Evolutionary conservation across 768 basidiomycete genomes (phyloP).

Genomic region (Mycena vulgaris): DNA sequence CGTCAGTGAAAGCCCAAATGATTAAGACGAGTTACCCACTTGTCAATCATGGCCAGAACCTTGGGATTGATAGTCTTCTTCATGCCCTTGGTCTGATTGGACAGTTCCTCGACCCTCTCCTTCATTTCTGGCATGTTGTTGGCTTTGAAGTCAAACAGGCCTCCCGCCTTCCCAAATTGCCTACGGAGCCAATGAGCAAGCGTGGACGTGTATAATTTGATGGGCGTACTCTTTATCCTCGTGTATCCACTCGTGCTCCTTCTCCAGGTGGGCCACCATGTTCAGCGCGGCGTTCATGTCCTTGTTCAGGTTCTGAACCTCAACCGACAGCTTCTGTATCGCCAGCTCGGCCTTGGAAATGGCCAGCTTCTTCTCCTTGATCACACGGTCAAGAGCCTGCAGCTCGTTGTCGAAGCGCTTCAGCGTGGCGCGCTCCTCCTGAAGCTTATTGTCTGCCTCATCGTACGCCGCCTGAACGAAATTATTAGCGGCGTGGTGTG

Average conservation of each 20-base stretch:
- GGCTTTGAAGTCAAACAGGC: conserved; percentile 84
- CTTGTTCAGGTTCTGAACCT: conserved; percentile 71
- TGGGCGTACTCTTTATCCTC: conserved; percentile 83
- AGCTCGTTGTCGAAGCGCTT: conserved; percentile 92
- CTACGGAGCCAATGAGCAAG: conserved; percentile 55
- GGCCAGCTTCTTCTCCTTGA: conserved; percentile 85
- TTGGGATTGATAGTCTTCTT: conserved; percentile 97
- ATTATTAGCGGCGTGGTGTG: not conserved
- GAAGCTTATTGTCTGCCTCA: conserved; percentile 78
- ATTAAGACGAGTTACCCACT: conserved; percentile 62
- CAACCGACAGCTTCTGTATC: conserved; percentile 79
- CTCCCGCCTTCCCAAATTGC: conserved; percentile 86
- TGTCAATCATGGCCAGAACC: conserved; percentile 96
- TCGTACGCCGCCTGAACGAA: conserved; percentile 67
- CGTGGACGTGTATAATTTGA: not conserved
- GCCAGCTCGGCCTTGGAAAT: conserved; percentile 77
- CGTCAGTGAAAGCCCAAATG: not conserved
- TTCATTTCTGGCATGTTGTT: conserved; percentile 73
- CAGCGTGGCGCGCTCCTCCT: conserved; percentile 90
- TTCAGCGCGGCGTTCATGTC: conserved; percentile 73
- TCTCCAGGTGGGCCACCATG: conserved; percentile 77
- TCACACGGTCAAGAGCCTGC: conserved; percentile 83
- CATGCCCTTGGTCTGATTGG: conserved; percentile 85
- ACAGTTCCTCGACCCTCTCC: conserved; percentile 80
- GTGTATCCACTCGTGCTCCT: conserved; percentile 88